Evolutionary conservation across 2,329 filamentous ascomycete genomes (phyloP).

Genomic region (Sporothrix euskadiensis): DNA sequence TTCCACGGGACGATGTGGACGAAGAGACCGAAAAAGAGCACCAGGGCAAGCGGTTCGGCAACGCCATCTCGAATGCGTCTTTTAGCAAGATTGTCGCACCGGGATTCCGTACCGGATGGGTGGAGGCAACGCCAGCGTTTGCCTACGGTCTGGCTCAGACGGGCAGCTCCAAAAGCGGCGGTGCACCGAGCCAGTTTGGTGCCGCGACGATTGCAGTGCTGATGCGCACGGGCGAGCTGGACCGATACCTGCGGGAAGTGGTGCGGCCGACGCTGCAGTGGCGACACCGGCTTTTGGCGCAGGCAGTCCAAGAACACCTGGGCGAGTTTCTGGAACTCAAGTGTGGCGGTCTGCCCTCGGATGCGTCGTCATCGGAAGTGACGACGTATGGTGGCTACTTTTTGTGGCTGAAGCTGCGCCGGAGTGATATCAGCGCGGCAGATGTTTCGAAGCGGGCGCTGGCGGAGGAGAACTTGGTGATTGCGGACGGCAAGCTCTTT

Average conservation of each 20-base stretch:
- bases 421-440: constrained; percentile 49
- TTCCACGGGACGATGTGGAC: constrained; percentile 48
- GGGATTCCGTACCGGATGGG: constrained; percentile 84
- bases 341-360: constrained; percentile 35
- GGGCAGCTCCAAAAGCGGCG: constrained; percentile 57
- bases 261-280: constrained; percentile 51
- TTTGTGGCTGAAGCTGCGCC: constrained; percentile 71
- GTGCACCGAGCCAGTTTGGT: constrained; percentile 53
- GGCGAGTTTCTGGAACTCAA: constrained; percentile 59
- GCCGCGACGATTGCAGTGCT: constrained; percentile 55
- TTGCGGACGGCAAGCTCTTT: constrained; percentile 71
- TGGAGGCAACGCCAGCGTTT: constrained; percentile 65
- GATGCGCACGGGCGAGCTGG: constrained; percentile 48
- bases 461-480: constrained; percentile 63
- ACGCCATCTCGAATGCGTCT: constrained; percentile 80
- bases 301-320: constrained; percentile 61
- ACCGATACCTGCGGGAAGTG: constrained; percentile 46
- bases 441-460: constrained; percentile 59
- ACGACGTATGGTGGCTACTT: constrained; percentile 79
- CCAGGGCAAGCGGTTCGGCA: constrained; percentile 59
- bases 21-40: constrained; percentile 47
- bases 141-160: constrained; percentile 54
- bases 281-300: constrained; percentile 55
- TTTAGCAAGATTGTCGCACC: constrained; percentile 88
- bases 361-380: constrained; percentile 45